Evolutionary conservation across 306 rosid genomes (phyloP).

Genomic region (Hippophae gyantsensis): DNA sequence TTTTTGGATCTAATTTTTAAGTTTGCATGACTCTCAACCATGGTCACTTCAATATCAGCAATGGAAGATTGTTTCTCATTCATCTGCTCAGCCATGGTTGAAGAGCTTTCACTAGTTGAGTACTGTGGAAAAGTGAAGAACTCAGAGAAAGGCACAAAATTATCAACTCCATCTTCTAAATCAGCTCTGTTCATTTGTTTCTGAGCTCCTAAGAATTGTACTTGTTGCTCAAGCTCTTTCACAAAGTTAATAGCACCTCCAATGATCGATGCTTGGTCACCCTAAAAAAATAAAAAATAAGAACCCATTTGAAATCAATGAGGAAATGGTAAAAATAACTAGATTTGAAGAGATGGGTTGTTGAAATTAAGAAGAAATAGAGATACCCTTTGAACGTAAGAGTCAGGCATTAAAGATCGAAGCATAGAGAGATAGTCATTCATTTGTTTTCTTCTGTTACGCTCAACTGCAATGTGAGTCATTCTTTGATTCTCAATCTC

Average conservation of each 20-base stretch:
- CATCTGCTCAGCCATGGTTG: constrained; percentile 18
- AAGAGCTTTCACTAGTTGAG: constrained; percentile 34
- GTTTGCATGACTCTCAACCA: constrained; percentile 93
- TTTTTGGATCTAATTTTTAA: constrained; percentile 64
- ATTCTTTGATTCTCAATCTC: constrained; percentile 95
- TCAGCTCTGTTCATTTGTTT: constrained; percentile 17
- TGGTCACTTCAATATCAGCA: constrained; percentile 82
- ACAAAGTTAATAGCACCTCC: constrained; percentile 92
- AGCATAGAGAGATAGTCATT: constrained; percentile 88
- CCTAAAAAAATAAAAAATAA: constrained; percentile 29
- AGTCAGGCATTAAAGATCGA: constrained; percentile 77
- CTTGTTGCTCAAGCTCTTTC: constrained; percentile 78
- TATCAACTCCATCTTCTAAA: background rate
- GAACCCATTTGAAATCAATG: background rate
- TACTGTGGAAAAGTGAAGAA: constrained; percentile 88
- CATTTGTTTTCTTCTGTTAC: constrained; percentile 92
- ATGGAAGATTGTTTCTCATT: constrained; percentile 25
- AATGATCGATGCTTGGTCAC: constrained; percentile 88
- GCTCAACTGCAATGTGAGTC: constrained; percentile 96
- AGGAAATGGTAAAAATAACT: background rate
- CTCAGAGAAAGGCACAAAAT: constrained; percentile 56
- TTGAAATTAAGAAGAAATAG: background rate
- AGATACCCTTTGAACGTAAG: constrained; percentile 88
- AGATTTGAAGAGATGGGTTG: background rate
- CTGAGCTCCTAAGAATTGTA: constrained; percentile 49